Evolutionary conservation across 2,329 filamentous ascomycete genomes (phyloP).

Genomic region (Colletotrichum salicis): DNA sequence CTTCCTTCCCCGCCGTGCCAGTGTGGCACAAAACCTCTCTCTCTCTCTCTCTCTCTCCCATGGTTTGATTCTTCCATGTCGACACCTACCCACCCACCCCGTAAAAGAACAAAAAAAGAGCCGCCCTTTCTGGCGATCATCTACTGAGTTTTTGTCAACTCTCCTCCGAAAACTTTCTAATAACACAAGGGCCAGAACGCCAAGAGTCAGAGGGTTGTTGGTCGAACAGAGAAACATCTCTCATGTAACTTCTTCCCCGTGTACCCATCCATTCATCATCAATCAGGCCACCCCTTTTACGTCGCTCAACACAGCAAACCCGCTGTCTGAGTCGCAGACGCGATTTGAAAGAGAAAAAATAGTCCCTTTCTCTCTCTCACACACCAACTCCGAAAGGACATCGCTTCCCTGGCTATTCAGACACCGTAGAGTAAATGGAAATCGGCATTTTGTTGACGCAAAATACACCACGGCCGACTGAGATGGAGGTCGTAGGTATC

Average conservation of each 20-base stretch:
- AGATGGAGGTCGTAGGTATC: background rate
- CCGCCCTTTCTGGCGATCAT: constrained; percentile 20
- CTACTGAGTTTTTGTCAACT: constrained; percentile 19
- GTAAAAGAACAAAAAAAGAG: background rate
- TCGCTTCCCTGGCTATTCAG: constrained; percentile 22
- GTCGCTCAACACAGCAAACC: constrained; percentile 1
- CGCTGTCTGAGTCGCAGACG: background rate
- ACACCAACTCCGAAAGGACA: constrained; percentile 30
- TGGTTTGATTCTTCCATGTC: background rate
- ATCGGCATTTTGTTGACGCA: background rate
- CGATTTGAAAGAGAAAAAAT: constrained; percentile 9
- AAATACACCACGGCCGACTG: background rate
- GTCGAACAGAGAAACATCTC: background rate
- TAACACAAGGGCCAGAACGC: constrained; percentile 35
- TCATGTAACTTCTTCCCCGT: background rate
- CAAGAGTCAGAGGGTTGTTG: background rate
- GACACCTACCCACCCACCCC: background rate
- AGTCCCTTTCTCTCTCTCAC: background rate
- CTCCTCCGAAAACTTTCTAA: constrained; percentile 16
- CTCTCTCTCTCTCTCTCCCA: background rate
- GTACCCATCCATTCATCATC: constrained; percentile 18
- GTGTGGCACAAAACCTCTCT: background rate
- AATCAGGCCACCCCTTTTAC: constrained; percentile 7
- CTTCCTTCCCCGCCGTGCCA: background rate
- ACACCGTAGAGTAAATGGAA: constrained; percentile 12